Base-by-base conservation (phyloP, 805 yeast species). In the Kluyveromyces dobzhanskii region DNA sequence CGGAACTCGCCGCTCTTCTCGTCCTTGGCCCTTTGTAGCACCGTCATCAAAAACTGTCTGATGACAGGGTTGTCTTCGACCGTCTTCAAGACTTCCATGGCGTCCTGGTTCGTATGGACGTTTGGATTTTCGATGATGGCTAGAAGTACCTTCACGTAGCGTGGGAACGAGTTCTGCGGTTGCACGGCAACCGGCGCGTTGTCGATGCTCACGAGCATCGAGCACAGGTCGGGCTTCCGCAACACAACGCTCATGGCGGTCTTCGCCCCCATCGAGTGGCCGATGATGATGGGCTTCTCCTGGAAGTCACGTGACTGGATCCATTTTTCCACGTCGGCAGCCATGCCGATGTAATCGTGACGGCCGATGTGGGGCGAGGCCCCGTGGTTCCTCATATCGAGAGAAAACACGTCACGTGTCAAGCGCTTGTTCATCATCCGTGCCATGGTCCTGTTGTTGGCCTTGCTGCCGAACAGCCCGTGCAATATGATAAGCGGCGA, bases 251-350 rank as follows among this genome's bases (percentile, higher is more conserved):
- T 87, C 97, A 90, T 88, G 4, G 81, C 96, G 0, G 90, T 73
- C 53, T 90, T 88, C 4, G 95, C 98, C 5, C 98, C 98, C 92
- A 85, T 81, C 0, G 90, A 81, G 56, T 83, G 92, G 0, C 94
- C 94, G 13, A 83, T 63, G 14, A 83, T 43, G n/a, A 83, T 73
- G 0, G 85, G 81, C 37, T 71, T 69, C 10, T 53, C 54, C 16
- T 58, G 43, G 3, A 44, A 51, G 4, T 57, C 65, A 47, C 70
- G 66, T 3, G 72, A 73, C 1, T 54, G 50, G 9, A 88, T 71
- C 54, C 87, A 90, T 14, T 62, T 50, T 47, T 79, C 86, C n/a
- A 90, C 86, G 57, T 90, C 98, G 0, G 84, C 79, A 0, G 95
- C 81, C 65, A 90, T 66, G 1, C 88, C 66, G 1, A 83, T 80